Conservation (phyloP, 768 basidiomycete genomes). For the Sistotremastrum niveocremeum region DNA sequence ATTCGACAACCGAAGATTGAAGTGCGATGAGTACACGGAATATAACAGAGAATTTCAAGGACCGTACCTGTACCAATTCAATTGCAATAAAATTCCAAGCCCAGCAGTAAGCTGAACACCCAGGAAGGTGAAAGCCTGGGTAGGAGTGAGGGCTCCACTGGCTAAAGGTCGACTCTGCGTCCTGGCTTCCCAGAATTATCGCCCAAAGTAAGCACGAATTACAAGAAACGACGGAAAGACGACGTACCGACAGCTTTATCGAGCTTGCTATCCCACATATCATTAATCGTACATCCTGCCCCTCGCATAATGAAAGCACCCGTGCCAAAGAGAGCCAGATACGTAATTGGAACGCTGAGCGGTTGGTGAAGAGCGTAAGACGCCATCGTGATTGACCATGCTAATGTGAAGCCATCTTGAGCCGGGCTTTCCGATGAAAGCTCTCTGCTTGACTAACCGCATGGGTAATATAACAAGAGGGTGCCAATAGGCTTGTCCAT, state of each 20-base stretch:
- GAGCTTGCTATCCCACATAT: conserved; percentile 92
- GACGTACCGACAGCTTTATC: conserved; percentile 81
- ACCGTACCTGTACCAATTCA: conserved; percentile 88
- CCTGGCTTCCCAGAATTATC: conserved; percentile 36
- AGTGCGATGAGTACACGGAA: not conserved
- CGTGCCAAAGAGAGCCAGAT: conserved; percentile 70
- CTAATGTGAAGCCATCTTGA: conserved; percentile 27
- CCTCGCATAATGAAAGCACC: conserved; percentile 95
- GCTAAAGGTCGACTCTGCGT: conserved; percentile 86
- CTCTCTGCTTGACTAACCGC: conserved; percentile 42
- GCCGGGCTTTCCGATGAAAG: not conserved
- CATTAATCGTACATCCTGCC: conserved; percentile 97
- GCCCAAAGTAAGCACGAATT: not conserved
- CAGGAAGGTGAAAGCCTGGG: conserved; percentile 71
- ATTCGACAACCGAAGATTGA: not conserved
- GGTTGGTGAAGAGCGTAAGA: conserved; percentile 67
- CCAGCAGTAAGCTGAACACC: conserved; percentile 72
- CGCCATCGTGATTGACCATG: conserved; percentile 98
- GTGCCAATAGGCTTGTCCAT: conserved; percentile 97
- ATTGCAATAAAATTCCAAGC: conserved; percentile 71
- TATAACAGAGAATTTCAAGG: not conserved
- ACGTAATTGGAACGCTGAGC: conserved; percentile 53
- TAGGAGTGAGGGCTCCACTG: conserved; percentile 58
- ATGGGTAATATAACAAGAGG: conserved; percentile 83
- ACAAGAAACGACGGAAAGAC: not conserved